Evolutionary conservation across 371 early-diverging fungal species (phyloP), one percentile per base, ranked within the genome.

Genomic region (Mucor racemosus): DNA sequence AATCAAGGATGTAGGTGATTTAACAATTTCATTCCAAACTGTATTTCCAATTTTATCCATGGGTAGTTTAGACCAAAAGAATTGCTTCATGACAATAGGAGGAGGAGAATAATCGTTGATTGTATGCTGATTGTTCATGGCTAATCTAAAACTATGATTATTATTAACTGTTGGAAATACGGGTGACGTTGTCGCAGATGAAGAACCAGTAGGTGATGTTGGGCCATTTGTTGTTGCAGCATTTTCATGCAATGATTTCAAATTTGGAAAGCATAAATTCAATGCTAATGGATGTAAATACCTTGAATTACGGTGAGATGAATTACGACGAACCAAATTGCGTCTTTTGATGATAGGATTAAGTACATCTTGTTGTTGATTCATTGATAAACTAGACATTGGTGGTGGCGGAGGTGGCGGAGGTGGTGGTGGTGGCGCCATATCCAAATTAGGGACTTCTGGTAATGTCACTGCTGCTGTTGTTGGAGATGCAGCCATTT

Each of bases 1-100:
- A 33, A 7, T 35, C 8, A 73, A 71, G n/a, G 66, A 42, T 7
- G 70, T 41, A 19, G 76, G 71, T 7, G 75, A 67, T 1, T 78
- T 72, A 0, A 74, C 60, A 14, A 88, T 80, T 34, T 88, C 86
- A 31, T 80, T 76, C 88, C 88, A 88, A 0, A 88, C 82, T 4
- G 88, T 88, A 39, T 82, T 78, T 3, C 76, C 74, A 44, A 88
- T 84, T 19, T 81, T 77, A 19, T 84, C 85, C 11, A 73, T 66
- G 5, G 88, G 77, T 40, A 88, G 62, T 36, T 88, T 88, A 67
- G 86, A 85, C 88, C 88, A 88, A 69, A 86, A 88, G 35, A 88
- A 76, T 76, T 88, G 88, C 73, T 84, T 66, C 58, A 73, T 64
- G 9, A 42, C 65, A 62, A 69, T 39, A 5, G 40, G 40, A 21